A percentile compares a stretch with the other conserved stretches of the same genome.
phyloP scores from a whole-genome alignment of 208 protist genomes.

The Strigomonas galati region DNA sequence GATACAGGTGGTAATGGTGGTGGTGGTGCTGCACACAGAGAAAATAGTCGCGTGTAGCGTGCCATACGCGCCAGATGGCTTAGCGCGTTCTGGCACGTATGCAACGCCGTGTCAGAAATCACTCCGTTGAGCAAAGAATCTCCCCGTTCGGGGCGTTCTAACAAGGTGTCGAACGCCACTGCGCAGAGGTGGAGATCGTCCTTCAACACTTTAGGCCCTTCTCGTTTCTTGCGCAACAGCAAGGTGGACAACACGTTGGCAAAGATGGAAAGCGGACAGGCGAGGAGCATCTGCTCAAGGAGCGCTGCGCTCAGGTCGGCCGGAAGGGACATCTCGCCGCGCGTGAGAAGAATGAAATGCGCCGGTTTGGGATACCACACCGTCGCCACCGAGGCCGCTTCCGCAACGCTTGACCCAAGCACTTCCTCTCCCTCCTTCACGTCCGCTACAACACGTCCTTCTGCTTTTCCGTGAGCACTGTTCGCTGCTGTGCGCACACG shows the following conservation, averaged over 20 bases:
- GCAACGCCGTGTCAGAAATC: not conserved
- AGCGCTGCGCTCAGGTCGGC: conserved; percentile 29
- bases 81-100: not conserved
- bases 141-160: conserved; percentile 11
- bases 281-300: conserved; percentile 30
- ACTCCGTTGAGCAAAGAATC: not conserved
- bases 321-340: conserved; percentile 29
- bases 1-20: not conserved
- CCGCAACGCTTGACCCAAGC: too few species aligned
- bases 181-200: conserved; percentile 22
- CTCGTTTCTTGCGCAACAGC: conserved; percentile 21
- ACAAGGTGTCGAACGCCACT: conserved; percentile 15
- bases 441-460: not conserved
- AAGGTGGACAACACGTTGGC: conserved; percentile 39
- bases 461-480: not conserved
- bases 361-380: conserved; percentile 19
- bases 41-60: not conserved
- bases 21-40: not conserved
- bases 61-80: not conserved
- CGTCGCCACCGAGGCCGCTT: too few species aligned
- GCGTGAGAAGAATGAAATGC: conserved; percentile 59
- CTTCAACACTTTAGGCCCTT: conserved; percentile 7
- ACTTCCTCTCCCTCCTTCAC: not conserved
- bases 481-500: conserved; percentile 6
- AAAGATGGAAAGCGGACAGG: conserved; percentile 46